A percentile compares a stretch with the other conserved stretches of the same genome.
Evolutionary conservation across 225 moss, liverwort and hornwort genomes (phyloP).

Genomic region (Asterella californica): DNA sequence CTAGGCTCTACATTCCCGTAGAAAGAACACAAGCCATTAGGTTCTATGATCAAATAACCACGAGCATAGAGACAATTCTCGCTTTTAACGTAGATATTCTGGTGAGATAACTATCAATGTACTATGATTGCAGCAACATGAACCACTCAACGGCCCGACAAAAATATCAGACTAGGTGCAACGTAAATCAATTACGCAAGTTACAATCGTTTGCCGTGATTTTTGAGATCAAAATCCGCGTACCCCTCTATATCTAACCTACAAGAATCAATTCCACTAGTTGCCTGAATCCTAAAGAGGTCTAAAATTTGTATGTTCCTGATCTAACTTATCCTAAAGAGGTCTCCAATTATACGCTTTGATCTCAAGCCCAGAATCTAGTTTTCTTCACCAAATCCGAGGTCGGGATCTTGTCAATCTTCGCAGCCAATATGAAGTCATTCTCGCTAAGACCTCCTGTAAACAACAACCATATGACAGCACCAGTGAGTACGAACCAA

Average conservation of each 20-base stretch:
- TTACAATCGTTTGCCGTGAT: neutral
- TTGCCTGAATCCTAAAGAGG: neutral
- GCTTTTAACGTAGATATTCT: too few relatives aligned
- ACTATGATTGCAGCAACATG: too few relatives aligned
- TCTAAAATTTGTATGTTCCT: neutral
- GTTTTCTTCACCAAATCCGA: slow-evolving; percentile 65
- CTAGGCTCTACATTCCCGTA: too few relatives aligned
- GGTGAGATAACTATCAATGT: too few relatives aligned
- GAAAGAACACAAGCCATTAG: too few relatives aligned
- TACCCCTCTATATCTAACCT: neutral
- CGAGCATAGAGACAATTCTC: too few relatives aligned
- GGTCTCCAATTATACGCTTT: too few relatives aligned
- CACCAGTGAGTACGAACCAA: neutral
- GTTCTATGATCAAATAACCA: too few relatives aligned
- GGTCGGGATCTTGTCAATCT: slow-evolving; percentile 73
- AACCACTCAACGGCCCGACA: neutral
- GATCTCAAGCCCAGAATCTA: slow-evolving; percentile 52
- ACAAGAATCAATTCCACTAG: neutral
- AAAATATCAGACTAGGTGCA: neutral
- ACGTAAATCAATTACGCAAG: neutral
- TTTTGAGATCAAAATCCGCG: neutral
- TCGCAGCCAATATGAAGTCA: slow-evolving; percentile 85
- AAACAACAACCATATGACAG: neutral
- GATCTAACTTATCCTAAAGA: neutral
- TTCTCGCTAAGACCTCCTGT: slow-evolving; percentile 78